Percentiles rank a stretch among this genome's conserved stretches.
Conservation (phyloP, 306 rosid genomes). For the Hippophae rhamnoides region DNA sequence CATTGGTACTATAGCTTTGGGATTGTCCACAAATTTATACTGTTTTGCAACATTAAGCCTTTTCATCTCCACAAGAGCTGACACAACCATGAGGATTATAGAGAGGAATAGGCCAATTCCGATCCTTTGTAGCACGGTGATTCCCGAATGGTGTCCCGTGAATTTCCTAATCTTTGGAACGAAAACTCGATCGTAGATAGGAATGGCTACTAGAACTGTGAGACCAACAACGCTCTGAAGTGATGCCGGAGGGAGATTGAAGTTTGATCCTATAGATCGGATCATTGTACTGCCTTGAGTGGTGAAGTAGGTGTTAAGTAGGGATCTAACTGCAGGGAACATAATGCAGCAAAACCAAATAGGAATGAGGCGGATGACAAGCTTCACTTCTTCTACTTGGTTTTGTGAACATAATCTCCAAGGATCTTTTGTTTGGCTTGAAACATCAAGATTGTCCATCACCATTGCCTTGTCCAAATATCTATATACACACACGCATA, state of each 20-base stretch:
- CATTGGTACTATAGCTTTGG: conserved; percentile 43
- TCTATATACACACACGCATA: conserved; percentile 12
- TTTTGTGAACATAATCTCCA: conserved; percentile 67
- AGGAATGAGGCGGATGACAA: conserved; percentile 56
- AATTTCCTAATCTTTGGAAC: conserved; percentile 42
- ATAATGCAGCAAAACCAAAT: conserved; percentile 66
- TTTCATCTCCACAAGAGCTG: conserved; percentile 55
- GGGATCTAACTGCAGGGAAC: conserved; percentile 53
- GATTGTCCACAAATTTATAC: conserved; percentile 33
- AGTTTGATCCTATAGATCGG: conserved; percentile 51
- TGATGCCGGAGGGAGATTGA: conserved; percentile 59
- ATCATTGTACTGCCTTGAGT: conserved; percentile 59
- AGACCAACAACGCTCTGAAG: conserved; percentile 49
- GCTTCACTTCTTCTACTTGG: conserved; percentile 77
- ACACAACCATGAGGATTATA: conserved; percentile 40
- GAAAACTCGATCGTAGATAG: conserved; percentile 46
- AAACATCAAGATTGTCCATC: conserved; percentile 35
- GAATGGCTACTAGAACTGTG: conserved; percentile 35
- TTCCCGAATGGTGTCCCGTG: conserved; percentile 45
- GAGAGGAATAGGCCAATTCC: conserved; percentile 56
- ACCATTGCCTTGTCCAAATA: conserved; percentile 60
- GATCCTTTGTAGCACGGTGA: conserved; percentile 60
- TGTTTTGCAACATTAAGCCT: conserved; percentile 38
- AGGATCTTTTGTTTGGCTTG: conserved; percentile 38
- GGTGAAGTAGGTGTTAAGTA: conserved; percentile 51